Base-by-base conservation (phyloP, 441 rosid species). In the Jatropha podagrica region DNA sequence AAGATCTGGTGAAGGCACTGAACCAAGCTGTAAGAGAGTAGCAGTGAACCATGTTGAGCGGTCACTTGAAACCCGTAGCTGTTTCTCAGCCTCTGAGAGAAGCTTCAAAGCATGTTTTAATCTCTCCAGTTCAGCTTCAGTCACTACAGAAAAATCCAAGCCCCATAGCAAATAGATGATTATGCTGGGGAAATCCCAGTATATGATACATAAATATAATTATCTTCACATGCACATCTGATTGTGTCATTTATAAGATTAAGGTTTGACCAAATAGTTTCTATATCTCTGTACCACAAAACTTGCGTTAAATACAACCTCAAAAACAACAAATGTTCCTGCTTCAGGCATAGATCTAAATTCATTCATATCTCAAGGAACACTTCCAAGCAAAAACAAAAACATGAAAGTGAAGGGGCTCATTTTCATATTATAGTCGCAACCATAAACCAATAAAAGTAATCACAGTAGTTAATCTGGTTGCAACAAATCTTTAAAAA, bases 41-140 rank as follows among this genome's bases (percentile, higher is more conserved):
- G 98, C 98, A 4, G 97, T 92, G 88, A 96, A 94, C 99, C 99
- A 96, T 38, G 97, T 96, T 58, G 97, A 92, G 69, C 97, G 96
- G 81, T 96, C 99, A 79, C 85, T 96, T 59, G 98, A 89, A 77
- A 90, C 88, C 73, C 97, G 79, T 52, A 96, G 82, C 81, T 92
- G 99, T 81, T 92, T 96, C 90, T 94, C 97, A 20, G 99, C 94
- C 77, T 92, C 98, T 1, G 98, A 94, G 68, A 96, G 98, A 83
- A 96, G 97, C 90, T 89, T 94, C 81, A 96, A 80, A 64, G 99
- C 97, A 86, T 88, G 91, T 86, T 94, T 96, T 76, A 96, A 78
- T 72, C 92, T 91, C 85, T 88, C 97, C 81, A 90, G 72, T 77
- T 96, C 98, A 13, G 87, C 88, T 75, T 94, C 99, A 70, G 83